Base-by-base conservation (phyloP, 352 stramenopile species). In the Pythium brachiatum region DNA sequence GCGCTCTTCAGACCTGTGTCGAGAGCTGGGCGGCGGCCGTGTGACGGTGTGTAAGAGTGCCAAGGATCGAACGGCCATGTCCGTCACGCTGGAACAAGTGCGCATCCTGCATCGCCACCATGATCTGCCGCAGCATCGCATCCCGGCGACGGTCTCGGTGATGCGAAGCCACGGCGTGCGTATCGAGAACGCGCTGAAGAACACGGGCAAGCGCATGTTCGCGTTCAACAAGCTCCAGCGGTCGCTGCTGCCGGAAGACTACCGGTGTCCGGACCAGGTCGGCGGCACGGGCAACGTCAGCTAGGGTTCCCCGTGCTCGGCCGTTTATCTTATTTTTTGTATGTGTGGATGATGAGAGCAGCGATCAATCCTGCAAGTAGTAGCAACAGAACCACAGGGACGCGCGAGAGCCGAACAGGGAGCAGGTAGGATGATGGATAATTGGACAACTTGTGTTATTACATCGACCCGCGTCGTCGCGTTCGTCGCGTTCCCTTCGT, bases 51-150 rank as follows among this genome's bases (percentile, higher is more conserved):
- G 96, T 68, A 99, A 99, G 66, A 98, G 85, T 72, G 96, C 96
- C 16, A 99, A 99, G 72, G 96, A 99, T 76, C 87, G 97, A 43
- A 99, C 97, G 36, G 95, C 93, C 48, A 99, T 99, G 97, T 97
- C 96, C 20, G 89, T 98, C 26, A 99, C 96, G 26, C 88, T 98
- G 29, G 97, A 99, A 69, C 90, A 98, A 64, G 91, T 92, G 29
- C 85, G 86, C 27, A 93, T 96, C 31, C 55, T 96, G 72, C 80
- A 89, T 51, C 81, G 81, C 27, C 86, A 94, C 66, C 87, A 96
- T 62, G 86, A 92, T 51, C 59, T 96, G 47, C 86, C 83, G 2
- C 57, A 58, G 25, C 80, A 94, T 62, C 81, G 83, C 31, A 83
- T 94, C 7, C 79, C 82, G 16, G 82, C 82, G 16, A 96, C 86